Base-by-base conservation (phyloP, 768 basidiomycete species). In the Kwoniella dendrophila region DNA sequence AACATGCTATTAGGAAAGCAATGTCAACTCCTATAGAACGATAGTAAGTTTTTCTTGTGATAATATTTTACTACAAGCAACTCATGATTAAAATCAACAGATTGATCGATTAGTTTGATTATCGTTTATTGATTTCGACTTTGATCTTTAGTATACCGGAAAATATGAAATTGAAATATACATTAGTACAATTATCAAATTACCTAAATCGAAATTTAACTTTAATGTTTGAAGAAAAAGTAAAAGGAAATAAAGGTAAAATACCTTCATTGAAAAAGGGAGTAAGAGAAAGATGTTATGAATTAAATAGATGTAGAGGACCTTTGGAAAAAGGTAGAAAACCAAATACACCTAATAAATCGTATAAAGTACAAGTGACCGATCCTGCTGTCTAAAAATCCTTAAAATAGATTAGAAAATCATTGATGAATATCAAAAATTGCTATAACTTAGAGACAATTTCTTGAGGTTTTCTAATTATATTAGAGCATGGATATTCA, bases 131-230 rank as follows among this genome's bases (percentile, higher is more conserved):
- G 20, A 10, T 41, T 33, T 20, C 48, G 18, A 36, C 54, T 30
- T 8, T n/a, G 18, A 32, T 59, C 26, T 8, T 4, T 26, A 77
- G 73, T 51, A 76, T 78, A 41, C 76, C 74, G 4, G 48, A 59
- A 6, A 70, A 78, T 47, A 78, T 78, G 76, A 70, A 59, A 32
- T 56, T 59, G 14, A 34, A 44, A 16, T 68, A 67, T 54, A 65
- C 64, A 41, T 43, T 71, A 16, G 27, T 53, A 1, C 52, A 66
- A 45, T 36, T 67, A 4, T 20, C 41, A 6, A 59, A 29, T 16
- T 73, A 68, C 68, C 62, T 75, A 20, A 20, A 56, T 14, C 43
- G 68, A n/a, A 71, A 75, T 45, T 52, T 69, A 4, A 32, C 70
- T 26, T 51, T 26, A 20, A 69, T 71, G 69, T 70, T 68, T 52